Base-by-base conservation (phyloP, 2,329 filamentous ascomycete species). In the Knufia petricola region DNA sequence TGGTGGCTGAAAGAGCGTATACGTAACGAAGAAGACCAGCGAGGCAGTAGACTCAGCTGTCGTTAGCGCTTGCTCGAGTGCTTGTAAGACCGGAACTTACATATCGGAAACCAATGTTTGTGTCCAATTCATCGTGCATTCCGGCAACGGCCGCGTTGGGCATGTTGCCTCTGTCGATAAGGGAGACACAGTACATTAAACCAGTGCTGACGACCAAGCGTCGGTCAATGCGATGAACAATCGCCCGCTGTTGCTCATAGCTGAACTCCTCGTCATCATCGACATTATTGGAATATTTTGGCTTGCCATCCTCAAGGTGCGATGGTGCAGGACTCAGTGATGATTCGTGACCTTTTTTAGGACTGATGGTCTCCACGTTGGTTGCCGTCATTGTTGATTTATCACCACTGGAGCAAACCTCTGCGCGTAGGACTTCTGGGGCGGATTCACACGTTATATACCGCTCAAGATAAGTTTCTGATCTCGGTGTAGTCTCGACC, bases 141-240 rank as follows among this genome's bases (percentile, higher is more conserved):
- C 61, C 85, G 17, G 86, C 85, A 61, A 90, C 82, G 39, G 78
- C 78, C 32, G 84, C 85, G 19, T 78, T 72, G n/a, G 78, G 78
- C 61, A 89, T 67, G 64, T 90, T 90, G 1, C 83, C 87, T 28
- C 86, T 73, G 61, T 90, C 86, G 79, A 90, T 85, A 50, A 90
- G 68, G 55, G 78, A 83, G 58, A 86, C 73, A 61, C 82, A 86
- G 64, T 89, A 89, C 67, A 87, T 75, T 54, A 74, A 60, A 19
- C 81, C 81, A 3, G 79, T 76, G 1, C 75, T 80, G 3, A 74
- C 61, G 32, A 84, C 76, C 2, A 85, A 68, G 1, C 81, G 77
- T 24, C 72, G 68, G 64, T 94, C 87, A 56, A 92, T 71, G 10
- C 79, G 77, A 50, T 75, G 23, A 15, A 17, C 20, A 15, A 41